phyloP scores from a whole-genome alignment of 1,284 basidiomycete species.

The Puccinia novopanici region DNA sequence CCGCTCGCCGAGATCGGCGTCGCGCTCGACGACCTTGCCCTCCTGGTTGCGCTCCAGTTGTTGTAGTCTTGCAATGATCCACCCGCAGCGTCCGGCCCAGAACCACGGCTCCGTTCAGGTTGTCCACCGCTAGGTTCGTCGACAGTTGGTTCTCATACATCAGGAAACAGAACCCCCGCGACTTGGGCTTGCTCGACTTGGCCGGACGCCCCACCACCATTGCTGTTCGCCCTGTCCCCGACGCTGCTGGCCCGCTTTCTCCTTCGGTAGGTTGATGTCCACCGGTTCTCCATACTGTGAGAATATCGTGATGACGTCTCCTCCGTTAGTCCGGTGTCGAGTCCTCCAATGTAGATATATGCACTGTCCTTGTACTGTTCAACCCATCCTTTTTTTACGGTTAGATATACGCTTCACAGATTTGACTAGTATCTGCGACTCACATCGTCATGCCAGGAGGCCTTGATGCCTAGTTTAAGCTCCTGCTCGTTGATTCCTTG shows the following conservation, averaged over 20 bases:
- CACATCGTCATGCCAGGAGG: constrained; percentile 50
- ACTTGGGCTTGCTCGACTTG: constrained; percentile 65
- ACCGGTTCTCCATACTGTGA: constrained; percentile 98
- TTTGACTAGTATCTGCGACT: background rate
- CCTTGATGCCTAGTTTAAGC: constrained; percentile 37
- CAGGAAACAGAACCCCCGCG: constrained; percentile 88
- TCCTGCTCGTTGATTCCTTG: constrained; percentile 47
- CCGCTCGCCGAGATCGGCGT: constrained; percentile 59
- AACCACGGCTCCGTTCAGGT: constrained; percentile 90
- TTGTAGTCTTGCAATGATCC: constrained; percentile 94
- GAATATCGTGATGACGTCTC: constrained; percentile 95
- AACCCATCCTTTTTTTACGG: background rate
- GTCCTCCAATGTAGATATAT: constrained; percentile 59
- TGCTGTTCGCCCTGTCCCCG: constrained; percentile 23
- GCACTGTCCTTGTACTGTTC: constrained; percentile 53
- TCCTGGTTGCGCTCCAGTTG: constrained; percentile 78
- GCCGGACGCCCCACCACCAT: no score
- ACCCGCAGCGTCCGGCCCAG: constrained; percentile 79
- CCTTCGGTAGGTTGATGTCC: constrained; percentile 89
- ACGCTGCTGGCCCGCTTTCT: background rate
- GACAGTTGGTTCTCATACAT: constrained; percentile 99
- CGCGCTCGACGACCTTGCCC: constrained; percentile 82
- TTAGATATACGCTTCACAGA: background rate
- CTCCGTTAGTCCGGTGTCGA: constrained; percentile 71
- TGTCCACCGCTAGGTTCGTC: constrained; percentile 94